Percentiles rank a stretch among this genome's conserved stretches.
These are phyloP conservation scores for Cinnamomum micranthum DNA, from an alignment of 164 flowering plant genomes.

Conservation along the genomic window DNA sequence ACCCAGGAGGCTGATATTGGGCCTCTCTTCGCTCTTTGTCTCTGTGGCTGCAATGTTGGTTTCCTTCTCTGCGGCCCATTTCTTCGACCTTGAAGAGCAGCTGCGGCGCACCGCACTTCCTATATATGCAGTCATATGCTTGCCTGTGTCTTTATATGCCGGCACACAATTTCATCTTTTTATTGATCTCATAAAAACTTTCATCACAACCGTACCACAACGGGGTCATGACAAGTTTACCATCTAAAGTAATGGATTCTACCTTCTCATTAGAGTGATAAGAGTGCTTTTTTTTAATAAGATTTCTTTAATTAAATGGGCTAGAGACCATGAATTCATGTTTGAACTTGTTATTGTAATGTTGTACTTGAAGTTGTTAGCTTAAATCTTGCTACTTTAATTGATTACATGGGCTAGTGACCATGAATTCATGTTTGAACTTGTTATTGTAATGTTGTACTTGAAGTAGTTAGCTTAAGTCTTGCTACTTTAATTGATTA, in stretches of 20 bases:
- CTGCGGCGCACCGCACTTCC: not conserved
- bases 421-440: no score
- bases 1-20: not conserved
- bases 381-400: no score
- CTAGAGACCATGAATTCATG: no score
- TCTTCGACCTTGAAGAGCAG: slow-evolving; percentile 3
- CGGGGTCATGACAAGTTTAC: not conserved
- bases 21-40: slow-evolving; percentile 7
- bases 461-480: no score
- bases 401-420: no score
- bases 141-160: not conserved
- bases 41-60: slow-evolving; percentile 10
- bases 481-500: no score
- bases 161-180: not conserved
- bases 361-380: no score
- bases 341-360: no score
- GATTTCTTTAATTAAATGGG: no score
- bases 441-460: no score
- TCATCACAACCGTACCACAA: not conserved
- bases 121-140: not conserved
- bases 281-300: no score
- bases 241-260: not conserved
- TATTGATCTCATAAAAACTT: slow-evolving; percentile 1
- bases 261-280: no score
- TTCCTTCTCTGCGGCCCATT: slow-evolving; percentile 15